Evolutionary conservation across 2,329 filamentous ascomycete species (phyloP).

Genomic region (Parastagonospora nodorum): DNA sequence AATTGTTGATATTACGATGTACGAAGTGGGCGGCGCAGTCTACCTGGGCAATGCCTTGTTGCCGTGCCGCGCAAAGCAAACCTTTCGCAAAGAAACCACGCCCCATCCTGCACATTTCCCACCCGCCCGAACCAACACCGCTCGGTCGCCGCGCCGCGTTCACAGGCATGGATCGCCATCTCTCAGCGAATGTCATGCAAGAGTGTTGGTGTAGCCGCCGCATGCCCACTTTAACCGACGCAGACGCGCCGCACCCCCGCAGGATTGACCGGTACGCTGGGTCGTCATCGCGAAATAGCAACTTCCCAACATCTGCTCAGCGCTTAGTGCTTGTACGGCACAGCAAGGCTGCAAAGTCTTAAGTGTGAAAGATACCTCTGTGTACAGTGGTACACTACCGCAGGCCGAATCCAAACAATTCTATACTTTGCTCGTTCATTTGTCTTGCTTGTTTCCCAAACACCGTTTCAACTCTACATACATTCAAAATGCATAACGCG

Average conservation of each 20-base stretch:
- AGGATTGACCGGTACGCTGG: slow-evolving; percentile 5
- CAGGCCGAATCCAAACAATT: background rate
- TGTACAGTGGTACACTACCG: background rate
- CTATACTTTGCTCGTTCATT: background rate
- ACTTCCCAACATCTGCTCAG: slow-evolving; percentile 1
- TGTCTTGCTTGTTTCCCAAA: background rate
- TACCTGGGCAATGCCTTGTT: background rate
- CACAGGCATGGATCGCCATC: background rate
- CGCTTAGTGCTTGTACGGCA: slow-evolving; percentile 5
- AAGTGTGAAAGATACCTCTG: background rate
- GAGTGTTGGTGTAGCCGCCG: slow-evolving; percentile 2
- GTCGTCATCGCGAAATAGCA: slow-evolving; percentile 7
- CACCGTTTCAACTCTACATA: background rate
- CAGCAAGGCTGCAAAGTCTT: background rate
- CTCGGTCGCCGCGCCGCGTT: background rate
- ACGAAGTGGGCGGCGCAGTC: background rate
- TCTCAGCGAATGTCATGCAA: background rate
- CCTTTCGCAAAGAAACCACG: background rate
- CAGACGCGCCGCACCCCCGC: slow-evolving; percentile 15
- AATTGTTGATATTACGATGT: too few species aligned
- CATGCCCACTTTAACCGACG: slow-evolving; percentile 7
- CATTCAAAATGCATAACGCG: slow-evolving; percentile 14
- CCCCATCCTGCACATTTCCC: background rate
- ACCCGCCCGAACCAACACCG: background rate
- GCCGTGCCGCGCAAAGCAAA: background rate